Conservation (phyloP, 768 basidiomycete genomes). For the Calocera cornea region DNA sequence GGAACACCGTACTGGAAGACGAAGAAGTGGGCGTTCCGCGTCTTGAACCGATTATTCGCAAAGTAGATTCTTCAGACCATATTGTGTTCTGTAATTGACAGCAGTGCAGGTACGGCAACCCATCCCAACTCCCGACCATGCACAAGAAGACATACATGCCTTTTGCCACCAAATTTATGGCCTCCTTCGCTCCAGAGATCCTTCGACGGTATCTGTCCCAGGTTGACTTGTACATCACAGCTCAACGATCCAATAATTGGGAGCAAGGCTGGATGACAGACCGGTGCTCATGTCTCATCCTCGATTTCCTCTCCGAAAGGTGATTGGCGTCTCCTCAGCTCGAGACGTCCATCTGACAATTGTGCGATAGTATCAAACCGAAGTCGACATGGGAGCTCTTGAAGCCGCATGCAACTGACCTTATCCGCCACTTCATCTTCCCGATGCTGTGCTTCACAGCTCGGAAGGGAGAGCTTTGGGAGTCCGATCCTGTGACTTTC, state of each 20-base stretch:
- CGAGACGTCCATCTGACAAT: conserved; percentile 1
- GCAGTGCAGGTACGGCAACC: conserved; percentile 57
- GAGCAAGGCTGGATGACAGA: conserved; percentile 65
- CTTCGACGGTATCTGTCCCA: conserved; percentile 61
- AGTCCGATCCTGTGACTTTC: conserved; percentile 72
- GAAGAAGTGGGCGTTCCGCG: conserved; percentile 88
- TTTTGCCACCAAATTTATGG: conserved; percentile 68
- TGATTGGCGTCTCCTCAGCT: conserved; percentile 18
- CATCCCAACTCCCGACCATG: conserved; percentile 65
- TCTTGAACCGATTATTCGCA: conserved; percentile 65
- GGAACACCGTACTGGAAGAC: conserved; percentile 59
- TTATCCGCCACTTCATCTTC: conserved; percentile 73
- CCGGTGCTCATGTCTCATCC: conserved; percentile 72
- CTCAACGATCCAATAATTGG: background rate
- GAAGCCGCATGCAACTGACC: conserved; percentile 67
- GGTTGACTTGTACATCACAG: conserved; percentile 56
- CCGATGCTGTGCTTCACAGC: conserved; percentile 72
- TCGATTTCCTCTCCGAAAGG: conserved; percentile 83
- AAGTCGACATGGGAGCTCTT: conserved; percentile 81
- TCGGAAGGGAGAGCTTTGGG: conserved; percentile 55
- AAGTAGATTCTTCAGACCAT: conserved; percentile 30
- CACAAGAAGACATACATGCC: conserved; percentile 52
- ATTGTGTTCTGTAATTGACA: background rate
- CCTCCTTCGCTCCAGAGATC: conserved; percentile 73
- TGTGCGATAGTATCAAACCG: conserved; percentile 58